A percentile compares a stretch with the other conserved stretches of the same genome.
Evolutionary conservation across 2,329 filamentous ascomycete species (phyloP).

Genomic region (Stagonosporopsis cucurbitacearum): DNA sequence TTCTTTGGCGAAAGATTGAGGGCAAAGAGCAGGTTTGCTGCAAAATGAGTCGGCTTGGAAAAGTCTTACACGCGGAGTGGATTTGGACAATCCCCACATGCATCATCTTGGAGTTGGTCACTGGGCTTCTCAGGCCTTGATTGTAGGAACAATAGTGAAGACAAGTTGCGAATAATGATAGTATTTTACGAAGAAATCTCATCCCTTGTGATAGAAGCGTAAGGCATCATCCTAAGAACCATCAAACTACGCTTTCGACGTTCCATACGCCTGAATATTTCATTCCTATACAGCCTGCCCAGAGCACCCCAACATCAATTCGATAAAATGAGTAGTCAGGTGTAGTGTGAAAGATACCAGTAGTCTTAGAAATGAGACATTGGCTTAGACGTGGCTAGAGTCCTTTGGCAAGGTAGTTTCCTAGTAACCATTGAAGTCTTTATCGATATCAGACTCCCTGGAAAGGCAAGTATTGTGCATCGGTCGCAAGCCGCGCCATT

Average conservation of each 20-base stretch:
- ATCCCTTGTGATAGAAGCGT: background rate
- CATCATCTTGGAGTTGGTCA: background rate
- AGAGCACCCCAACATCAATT: too few relatives aligned
- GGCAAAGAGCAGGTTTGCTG: constrained; percentile 43
- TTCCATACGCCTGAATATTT: too few relatives aligned
- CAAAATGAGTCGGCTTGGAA: constrained; percentile 23
- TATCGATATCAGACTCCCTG: background rate
- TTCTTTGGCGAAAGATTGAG: constrained; percentile 48
- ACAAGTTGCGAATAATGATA: background rate
- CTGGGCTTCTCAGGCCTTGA: background rate
- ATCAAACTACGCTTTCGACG: too few relatives aligned
- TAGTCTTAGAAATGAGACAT: too few relatives aligned
- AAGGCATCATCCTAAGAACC: background rate
- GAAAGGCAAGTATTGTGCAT: constrained; percentile 18
- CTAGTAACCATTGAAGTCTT: background rate
- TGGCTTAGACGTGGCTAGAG: background rate
- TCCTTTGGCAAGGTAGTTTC: background rate
- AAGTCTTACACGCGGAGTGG: background rate
- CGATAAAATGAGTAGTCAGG: too few relatives aligned
- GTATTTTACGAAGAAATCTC: background rate
- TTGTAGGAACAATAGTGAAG: background rate
- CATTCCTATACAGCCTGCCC: too few relatives aligned
- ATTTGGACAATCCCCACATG: background rate
- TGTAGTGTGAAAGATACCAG: too few relatives aligned
- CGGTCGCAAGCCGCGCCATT: background rate